These are phyloP conservation scores for Yamadazyma dendronema DNA, from an alignment of 1,139 yeast genomes.

Conservation along the genomic window DNA sequence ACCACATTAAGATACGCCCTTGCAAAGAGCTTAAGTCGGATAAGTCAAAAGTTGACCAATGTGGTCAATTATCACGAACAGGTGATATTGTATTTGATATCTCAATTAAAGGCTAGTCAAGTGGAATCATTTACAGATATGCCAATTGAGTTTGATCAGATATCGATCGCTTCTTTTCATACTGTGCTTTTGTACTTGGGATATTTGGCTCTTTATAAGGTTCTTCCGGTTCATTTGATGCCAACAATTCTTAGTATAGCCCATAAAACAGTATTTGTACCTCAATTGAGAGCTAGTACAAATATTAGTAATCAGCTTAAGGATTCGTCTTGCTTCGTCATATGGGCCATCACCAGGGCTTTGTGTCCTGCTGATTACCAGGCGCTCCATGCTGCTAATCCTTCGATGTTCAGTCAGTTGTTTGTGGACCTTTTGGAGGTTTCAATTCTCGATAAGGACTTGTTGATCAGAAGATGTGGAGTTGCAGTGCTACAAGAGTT, in stretches of 20 bases:
- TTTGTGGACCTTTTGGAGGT: conserved; percentile 50
- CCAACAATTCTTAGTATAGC: conserved; percentile 29
- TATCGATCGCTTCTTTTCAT: conserved; percentile 33
- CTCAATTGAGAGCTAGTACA: conserved; percentile 47
- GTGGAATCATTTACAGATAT: conserved; percentile 9
- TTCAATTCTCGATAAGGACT: conserved; percentile 68
- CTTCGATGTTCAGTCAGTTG: conserved; percentile 18
- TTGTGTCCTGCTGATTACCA: conserved; percentile 22
- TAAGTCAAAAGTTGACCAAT: conserved; percentile 20
- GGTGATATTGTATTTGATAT: conserved; percentile 25
- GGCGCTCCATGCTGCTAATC: conserved; percentile 11
- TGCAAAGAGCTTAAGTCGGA: conserved; percentile 34
- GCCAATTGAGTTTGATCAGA: conserved; percentile 19
- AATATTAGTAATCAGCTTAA: conserved; percentile 67
- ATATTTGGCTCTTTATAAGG: conserved; percentile 28
- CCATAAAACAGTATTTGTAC: conserved; percentile 51
- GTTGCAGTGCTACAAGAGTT: conserved; percentile 86
- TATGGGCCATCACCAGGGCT: conserved; percentile 34
- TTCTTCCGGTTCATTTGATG: conserved; percentile 25
- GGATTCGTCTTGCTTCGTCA: conserved; percentile 79
- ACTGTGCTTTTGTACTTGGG: conserved; percentile 38
- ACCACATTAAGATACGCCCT: conserved; percentile 33
- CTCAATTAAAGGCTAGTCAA: conserved; percentile 18
- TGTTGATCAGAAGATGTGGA: conserved; percentile 75
- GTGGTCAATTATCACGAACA: conserved; percentile 35